Evolutionary conservation across 1,284 basidiomycete species (phyloP).

Genomic region (Pulveroboletus sp.): DNA sequence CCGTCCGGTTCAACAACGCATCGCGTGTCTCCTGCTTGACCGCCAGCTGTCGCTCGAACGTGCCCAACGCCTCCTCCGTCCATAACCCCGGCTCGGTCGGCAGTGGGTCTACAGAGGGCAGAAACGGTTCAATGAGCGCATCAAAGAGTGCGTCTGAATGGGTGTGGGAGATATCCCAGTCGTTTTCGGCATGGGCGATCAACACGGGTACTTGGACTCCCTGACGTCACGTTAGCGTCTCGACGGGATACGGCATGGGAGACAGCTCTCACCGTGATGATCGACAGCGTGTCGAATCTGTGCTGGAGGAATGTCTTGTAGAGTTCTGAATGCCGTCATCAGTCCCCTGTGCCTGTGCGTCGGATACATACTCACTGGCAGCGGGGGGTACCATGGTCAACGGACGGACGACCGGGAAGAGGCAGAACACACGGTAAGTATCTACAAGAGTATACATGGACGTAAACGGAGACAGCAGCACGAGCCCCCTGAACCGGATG

Average conservation of each 20-base stretch:
- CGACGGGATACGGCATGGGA: neutral
- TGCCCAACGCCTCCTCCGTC: conserved; percentile 38
- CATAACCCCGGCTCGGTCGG: conserved; percentile 33
- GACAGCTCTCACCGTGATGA: conserved; percentile 48
- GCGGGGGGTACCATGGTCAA: conserved; percentile 67
- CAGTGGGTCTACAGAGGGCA: conserved; percentile 47
- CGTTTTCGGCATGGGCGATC: conserved; percentile 78
- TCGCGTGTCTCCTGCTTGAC: conserved; percentile 38
- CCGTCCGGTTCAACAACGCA: conserved; percentile 43
- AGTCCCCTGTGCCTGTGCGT: neutral
- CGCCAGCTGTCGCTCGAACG: conserved; percentile 34
- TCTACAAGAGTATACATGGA: conserved; percentile 63
- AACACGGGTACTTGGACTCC: conserved; percentile 64
- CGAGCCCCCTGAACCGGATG: conserved; percentile 54
- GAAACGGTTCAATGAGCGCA: conserved; percentile 57
- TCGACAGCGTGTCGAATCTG: conserved; percentile 61
- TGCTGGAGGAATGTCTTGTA: conserved; percentile 58
- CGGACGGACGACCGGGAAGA: conserved; percentile 70
- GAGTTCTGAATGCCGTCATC: conserved; percentile 40
- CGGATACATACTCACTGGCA: conserved; percentile 49
- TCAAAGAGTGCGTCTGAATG: conserved; percentile 78
- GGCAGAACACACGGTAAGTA: conserved; percentile 48
- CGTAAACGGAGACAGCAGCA: conserved; percentile 77
- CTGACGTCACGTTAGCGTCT: conserved; percentile 31
- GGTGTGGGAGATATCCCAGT: conserved; percentile 73